Base-by-base conservation (phyloP, 164 flowering plant species). In the grape (Vitis vinifera) region DNA sequence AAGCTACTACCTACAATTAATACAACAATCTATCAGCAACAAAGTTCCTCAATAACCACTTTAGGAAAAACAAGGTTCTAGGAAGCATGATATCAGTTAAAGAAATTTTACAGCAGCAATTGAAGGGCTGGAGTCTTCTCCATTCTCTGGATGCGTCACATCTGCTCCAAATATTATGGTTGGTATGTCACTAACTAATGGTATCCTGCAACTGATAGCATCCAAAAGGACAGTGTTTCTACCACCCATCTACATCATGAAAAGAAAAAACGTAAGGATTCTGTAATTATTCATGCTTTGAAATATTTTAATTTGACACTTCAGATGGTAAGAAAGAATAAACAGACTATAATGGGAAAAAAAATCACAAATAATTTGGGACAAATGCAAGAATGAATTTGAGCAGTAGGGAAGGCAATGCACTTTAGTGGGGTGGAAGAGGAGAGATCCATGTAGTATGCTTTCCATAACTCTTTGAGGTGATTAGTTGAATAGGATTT, bases 131-230 rank as follows among this genome's bases (percentile, higher is more conserved):
- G 90, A 86, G 56, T 89, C 96, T 77, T 91, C 96, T 59, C 93
- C 96, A 70, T 86, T 87, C 69, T 91, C 91, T 10, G 96, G 96
- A 71, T 91, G 96, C 19, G 96, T 91, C 67, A 91, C 96, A 81
- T 91, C 96, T 17, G 96, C 96, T 49, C 96, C 96, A 77, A 91
- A 91, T 75, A 91, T 91, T 64, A 91, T 91, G 61, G 96, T 91
- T 15, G 96, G 96, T 67, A 87, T 87, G 74, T 91, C 96, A 79
- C 93, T 86, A 67, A 91, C 96, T 68, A 91, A 78, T 1, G 96
- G 96, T 65, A 91, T 91, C 62, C 87, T 82, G 79, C 96, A 87
- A 68, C 90, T 87, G 16, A 91, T 78, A 30, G 96, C 96, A 78
- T 91, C 96, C 79, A 91, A 56, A 62, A 91, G 91, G 71, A 91